Conservation (phyloP, 129 eudicot species). For the Ambrosia artemisiifolia region DNA sequence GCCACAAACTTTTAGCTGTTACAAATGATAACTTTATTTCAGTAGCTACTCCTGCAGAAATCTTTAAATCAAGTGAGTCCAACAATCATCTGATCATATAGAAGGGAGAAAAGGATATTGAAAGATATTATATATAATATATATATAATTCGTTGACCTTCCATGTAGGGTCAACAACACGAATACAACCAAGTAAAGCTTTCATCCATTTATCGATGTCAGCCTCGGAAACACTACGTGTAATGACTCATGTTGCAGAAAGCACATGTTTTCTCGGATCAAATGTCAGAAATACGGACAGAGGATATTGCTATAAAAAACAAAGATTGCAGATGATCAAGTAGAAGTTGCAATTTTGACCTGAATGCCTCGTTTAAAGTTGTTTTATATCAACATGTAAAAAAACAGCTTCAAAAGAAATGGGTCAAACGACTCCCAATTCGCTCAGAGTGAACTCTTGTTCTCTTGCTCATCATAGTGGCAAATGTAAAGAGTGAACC, state of each 20-base stretch:
- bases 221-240: constrained; percentile 74
- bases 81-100: background rate
- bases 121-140: no score
- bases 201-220: constrained; percentile 90
- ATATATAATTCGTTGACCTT: constrained; percentile 66
- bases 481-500: no score
- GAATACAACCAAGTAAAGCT: constrained; percentile 73
- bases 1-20: constrained; percentile 96
- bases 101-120: background rate
- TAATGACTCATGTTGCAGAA: constrained; percentile 92
- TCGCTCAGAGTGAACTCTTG: background rate
- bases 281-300: constrained; percentile 88
- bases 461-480: no score
- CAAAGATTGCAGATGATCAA: background rate
- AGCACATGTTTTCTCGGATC: constrained; percentile 96
- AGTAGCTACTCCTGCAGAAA: constrained; percentile 92
- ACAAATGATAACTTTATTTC: constrained; percentile 85
- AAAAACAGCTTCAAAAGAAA: background rate
- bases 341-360: background rate
- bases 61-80: constrained; percentile 79
- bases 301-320: constrained; percentile 67
- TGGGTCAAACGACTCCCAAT: background rate
- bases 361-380: background rate
- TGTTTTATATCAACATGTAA: background rate
- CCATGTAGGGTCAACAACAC: constrained; percentile 77